Base-by-base conservation (phyloP, 179 eudicot genomes). In the Nepenthes alata region DNA sequence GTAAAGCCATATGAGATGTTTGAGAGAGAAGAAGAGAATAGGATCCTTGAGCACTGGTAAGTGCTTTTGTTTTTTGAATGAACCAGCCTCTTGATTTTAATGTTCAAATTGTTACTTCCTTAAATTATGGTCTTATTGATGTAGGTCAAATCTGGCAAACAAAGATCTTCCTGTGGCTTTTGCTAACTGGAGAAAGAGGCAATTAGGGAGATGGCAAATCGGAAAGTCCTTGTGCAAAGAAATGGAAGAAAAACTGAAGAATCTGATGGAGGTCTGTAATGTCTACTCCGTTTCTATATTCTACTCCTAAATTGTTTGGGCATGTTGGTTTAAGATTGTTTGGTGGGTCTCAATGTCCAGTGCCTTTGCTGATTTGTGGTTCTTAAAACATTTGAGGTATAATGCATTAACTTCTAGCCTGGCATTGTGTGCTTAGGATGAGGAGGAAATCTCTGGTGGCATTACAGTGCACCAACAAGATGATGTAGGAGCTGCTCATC, bases 21-120 rank as follows among this genome's bases (percentile, higher is more conserved):
- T 79, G 97, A 80, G 77, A 87, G 90, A 74, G 98, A 93, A 77
- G 98, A 87, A 77, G 72, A 72, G 49, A 80, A 77, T 68, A 83
- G 81, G 73, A 77, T 93, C 73, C 94, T 83, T 61, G 73, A 80
- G 57, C 67, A 82, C 65, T 93, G 98, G 98, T 93, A 69, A 52
- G 94, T 77, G 25, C n/a, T 35, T 11, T 11, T 55, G 12, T 9
- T 12, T 4, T 47, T 13, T 5, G 13, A 13, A 58, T 6, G 16
- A 8, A 50, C 13, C 37, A 63, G 49, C 51, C 13, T 37, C 15
- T 63, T 37, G 37, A 35, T 15, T 3, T n/a, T 35, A 8, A 53
- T 8, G 48, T 52, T 8, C 11, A 15, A 52, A 14, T n/a, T 11
- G 37, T 37, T 34, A 36, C 16, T 54, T 55, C 11, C 37, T 62